A percentile compares a stretch with the other conserved stretches of the same genome.
Conservation (phyloP, 176 grass and related monocot genomes). For the Aechmea fasciata region DNA sequence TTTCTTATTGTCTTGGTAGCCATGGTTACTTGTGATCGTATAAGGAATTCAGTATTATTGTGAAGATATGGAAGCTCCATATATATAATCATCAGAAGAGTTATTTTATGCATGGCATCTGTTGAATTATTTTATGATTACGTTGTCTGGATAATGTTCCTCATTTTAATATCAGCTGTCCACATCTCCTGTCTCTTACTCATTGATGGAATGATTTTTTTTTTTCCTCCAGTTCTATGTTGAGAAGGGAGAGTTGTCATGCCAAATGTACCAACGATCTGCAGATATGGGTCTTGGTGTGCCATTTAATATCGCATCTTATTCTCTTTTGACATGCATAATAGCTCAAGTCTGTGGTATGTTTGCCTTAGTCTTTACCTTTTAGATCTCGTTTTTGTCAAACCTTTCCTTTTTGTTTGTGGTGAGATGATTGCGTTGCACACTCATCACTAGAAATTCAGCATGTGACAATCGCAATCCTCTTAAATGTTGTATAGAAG, state of each 20-base stretch:
- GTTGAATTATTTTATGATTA: too few species aligned
- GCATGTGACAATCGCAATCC: too few species aligned
- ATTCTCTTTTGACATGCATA: conserved; percentile 79
- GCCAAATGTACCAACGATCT: conserved; percentile 92
- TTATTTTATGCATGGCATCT: too few species aligned
- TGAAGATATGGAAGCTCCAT: not conserved
- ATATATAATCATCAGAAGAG: too few species aligned
- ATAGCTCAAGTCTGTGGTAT: conserved; percentile 90
- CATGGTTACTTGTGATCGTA: not conserved
- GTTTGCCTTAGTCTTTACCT: conserved; percentile 10
- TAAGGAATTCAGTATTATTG: not conserved
- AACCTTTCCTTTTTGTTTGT: too few species aligned
- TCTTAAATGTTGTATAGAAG: too few species aligned
- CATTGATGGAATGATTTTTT: too few species aligned
- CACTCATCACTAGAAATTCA: too few species aligned
- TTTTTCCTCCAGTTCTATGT: conserved; percentile 53
- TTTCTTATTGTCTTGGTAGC: not conserved
- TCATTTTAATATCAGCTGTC: not conserved
- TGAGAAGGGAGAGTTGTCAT: conserved; percentile 70
- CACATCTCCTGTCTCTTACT: too few species aligned
- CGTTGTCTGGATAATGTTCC: not conserved
- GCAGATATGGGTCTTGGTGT: conserved; percentile 91
- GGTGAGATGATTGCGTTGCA: too few species aligned
- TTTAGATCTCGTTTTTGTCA: not conserved
- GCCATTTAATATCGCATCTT: conserved; percentile 82